Percentiles rank a stretch among this genome's conserved stretches.
Evolutionary conservation across 495 filamentous ascomycete genomes (phyloP).

Genomic region (Sordaria brevicollis): DNA sequence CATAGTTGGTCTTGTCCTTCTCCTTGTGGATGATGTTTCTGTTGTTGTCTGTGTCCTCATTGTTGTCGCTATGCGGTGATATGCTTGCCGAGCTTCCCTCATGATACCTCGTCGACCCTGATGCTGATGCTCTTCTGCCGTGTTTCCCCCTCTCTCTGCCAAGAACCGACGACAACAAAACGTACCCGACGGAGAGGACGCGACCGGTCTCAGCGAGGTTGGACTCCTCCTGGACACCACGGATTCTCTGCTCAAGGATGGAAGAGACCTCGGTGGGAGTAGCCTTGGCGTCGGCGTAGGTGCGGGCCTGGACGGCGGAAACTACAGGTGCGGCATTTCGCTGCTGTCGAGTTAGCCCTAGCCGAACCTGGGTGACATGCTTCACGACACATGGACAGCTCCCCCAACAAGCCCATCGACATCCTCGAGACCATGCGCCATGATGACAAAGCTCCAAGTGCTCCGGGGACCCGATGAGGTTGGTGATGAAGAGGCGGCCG

Average conservation of each 20-base stretch:
- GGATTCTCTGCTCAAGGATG: constrained; percentile 97
- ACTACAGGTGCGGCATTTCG: constrained; percentile 77
- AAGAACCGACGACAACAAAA: constrained; percentile 20
- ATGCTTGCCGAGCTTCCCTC: neutral
- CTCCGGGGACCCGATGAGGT: constrained; percentile 21
- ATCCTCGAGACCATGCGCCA: constrained; percentile 10
- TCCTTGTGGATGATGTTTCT: constrained; percentile 2
- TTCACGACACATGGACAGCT: constrained; percentile 25
- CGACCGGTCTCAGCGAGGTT: constrained; percentile 96
- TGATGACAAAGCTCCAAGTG: constrained; percentile 28
- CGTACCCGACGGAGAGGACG: constrained; percentile 98
- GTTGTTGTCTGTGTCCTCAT: neutral
- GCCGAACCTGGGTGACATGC: constrained; percentile 32
- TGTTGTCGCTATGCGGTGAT: neutral
- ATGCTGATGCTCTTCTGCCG: neutral
- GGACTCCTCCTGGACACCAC: constrained; percentile 94
- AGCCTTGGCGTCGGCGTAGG: constrained; percentile 90
- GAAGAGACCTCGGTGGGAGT: constrained; percentile 96
- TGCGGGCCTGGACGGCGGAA: constrained; percentile 67
- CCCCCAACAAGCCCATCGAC: constrained; percentile 20
- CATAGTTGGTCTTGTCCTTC: neutral
- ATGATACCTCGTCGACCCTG: neutral
- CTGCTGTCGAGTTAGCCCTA: constrained; percentile 48
- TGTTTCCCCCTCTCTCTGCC: constrained; percentile 5
- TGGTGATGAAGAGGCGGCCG: constrained; percentile 14